phyloP scores from a whole-genome alignment of 345 rosid species.

The Hypericum perforatum region DNA sequence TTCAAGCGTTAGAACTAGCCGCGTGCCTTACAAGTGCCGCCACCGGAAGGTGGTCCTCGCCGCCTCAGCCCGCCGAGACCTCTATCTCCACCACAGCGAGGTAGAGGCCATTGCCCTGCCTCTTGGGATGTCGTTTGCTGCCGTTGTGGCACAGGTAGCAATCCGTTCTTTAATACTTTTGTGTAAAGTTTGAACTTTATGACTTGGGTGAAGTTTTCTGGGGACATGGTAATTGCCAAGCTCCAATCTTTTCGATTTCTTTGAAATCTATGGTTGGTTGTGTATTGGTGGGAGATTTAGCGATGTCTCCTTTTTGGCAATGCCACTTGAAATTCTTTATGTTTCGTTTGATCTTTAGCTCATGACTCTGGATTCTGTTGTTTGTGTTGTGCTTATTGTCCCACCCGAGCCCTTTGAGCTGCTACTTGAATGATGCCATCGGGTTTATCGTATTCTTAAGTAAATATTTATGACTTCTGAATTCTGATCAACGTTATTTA shows the following conservation, averaged over 20 bases:
- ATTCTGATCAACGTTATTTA: too few species aligned
- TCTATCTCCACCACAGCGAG: constrained; percentile 16
- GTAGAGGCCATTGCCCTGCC: constrained; percentile 69
- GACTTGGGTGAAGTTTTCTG: background rate
- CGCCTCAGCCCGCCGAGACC: constrained; percentile 27
- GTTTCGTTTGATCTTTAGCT: too few species aligned
- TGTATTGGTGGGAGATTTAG: background rate
- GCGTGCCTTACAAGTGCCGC: constrained; percentile 30
- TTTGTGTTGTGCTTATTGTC: too few species aligned
- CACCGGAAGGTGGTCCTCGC: constrained; percentile 20
- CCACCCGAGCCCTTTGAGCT: too few species aligned
- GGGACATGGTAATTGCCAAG: constrained; percentile 6
- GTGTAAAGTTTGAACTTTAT: background rate
- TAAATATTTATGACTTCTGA: too few species aligned
- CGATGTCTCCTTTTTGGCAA: too few species aligned
- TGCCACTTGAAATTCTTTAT: too few species aligned
- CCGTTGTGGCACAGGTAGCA: constrained; percentile 64
- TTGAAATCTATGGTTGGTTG: background rate
- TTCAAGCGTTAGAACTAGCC: constrained; percentile 21
- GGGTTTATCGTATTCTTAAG: too few species aligned
- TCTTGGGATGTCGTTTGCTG: constrained; percentile 93
- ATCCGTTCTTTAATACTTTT: background rate
- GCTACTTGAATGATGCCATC: too few species aligned
- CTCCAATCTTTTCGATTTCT: constrained; percentile 4
- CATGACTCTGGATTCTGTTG: too few species aligned